These are phyloP conservation scores for Raphanus raphanistrum DNA, from an alignment of 345 rosid genomes.

Conservation along the genomic window DNA sequence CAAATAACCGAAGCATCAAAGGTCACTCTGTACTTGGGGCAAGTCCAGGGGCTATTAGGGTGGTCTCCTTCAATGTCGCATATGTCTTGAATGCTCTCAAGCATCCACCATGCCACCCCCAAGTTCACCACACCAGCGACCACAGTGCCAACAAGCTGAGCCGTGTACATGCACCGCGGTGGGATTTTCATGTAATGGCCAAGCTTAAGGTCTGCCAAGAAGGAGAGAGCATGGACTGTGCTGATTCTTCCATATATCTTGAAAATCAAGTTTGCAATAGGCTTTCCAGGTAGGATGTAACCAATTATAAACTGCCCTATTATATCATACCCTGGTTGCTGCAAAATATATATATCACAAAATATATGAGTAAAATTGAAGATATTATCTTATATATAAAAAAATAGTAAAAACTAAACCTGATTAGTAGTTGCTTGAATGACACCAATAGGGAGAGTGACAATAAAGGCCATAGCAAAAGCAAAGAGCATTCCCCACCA, in stretches of 20 bases:
- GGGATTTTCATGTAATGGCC: conserved; percentile 99
- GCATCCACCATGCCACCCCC: conserved; percentile 99
- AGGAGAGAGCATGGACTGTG: conserved; percentile 92
- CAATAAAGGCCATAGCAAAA: conserved; percentile 78
- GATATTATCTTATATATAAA: background rate
- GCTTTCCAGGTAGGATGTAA: conserved; percentile 83
- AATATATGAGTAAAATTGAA: background rate
- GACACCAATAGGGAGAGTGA: conserved; percentile 96
- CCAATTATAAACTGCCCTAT: conserved; percentile 98
- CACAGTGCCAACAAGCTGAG: conserved; percentile 92
- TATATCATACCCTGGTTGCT: conserved; percentile 99
- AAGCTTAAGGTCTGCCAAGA: conserved; percentile 95
- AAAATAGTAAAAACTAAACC: conserved; percentile 40
- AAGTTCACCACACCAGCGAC: conserved; percentile 79
- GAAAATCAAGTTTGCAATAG: conserved; percentile 91
- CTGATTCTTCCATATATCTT: conserved; percentile 97
- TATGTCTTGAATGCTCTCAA: conserved; percentile 78
- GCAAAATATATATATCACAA: too few species aligned
- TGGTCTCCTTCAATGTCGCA: conserved; percentile 67
- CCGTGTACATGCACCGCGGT: conserved; percentile 92
- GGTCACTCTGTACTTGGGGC: conserved; percentile 96
- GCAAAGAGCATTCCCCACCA: conserved; percentile 99
- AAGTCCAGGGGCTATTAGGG: conserved; percentile 98
- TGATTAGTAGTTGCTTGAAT: conserved; percentile 99
- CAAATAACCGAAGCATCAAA: conserved; percentile 97